phyloP scores from a whole-genome alignment of 2,329 filamentous ascomycete species.

The Aureobasidium musti region DNA sequence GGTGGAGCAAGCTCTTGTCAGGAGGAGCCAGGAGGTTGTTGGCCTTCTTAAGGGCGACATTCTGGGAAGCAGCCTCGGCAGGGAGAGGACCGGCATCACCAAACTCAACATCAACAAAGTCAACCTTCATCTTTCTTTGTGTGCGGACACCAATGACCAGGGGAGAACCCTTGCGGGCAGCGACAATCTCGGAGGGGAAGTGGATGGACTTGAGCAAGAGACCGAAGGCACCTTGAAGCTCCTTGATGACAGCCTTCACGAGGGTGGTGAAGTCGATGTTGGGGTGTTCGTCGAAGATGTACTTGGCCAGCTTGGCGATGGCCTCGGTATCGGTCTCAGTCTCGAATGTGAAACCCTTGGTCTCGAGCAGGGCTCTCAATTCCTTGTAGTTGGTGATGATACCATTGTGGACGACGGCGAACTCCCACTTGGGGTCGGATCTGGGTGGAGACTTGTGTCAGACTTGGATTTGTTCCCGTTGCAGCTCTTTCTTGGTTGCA shows the following conservation, averaged over 20 bases:
- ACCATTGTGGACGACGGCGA: slow-evolving; percentile 97
- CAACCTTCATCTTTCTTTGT: slow-evolving; percentile 99
- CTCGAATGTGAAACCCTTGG: slow-evolving; percentile 98
- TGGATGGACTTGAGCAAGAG: slow-evolving; percentile 97
- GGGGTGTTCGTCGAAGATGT: slow-evolving; percentile 93
- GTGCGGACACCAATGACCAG: slow-evolving; percentile 97
- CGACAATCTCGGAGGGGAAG: slow-evolving; percentile 97
- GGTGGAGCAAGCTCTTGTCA: slow-evolving; percentile 97
- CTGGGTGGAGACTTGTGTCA: slow-evolving; percentile 50
- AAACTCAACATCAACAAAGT: slow-evolving; percentile 99
- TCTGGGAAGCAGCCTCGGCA: slow-evolving; percentile 93
- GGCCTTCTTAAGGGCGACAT: slow-evolving; percentile 88
- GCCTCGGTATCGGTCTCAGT: slow-evolving; percentile 99
- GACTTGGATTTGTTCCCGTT: slow-evolving; percentile 7
- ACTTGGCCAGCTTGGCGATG: slow-evolving; percentile 98
- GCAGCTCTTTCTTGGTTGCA: slow-evolving; percentile 38
- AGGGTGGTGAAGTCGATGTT: slow-evolving; percentile 94
- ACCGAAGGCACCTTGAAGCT: slow-evolving; percentile 97
- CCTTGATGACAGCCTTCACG: slow-evolving; percentile 96
- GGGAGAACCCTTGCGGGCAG: slow-evolving; percentile 96
- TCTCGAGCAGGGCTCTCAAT: slow-evolving; percentile 85
- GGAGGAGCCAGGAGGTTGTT: slow-evolving; percentile 74
- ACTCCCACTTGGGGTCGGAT: slow-evolving; percentile 94
- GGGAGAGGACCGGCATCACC: slow-evolving; percentile 84
- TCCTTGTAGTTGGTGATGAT: slow-evolving; percentile 99